Evolutionary conservation across 257 asterid genomes (phyloP), one percentile per base, ranked within the genome.

Genomic region (Jaltomata sinuosa): DNA sequence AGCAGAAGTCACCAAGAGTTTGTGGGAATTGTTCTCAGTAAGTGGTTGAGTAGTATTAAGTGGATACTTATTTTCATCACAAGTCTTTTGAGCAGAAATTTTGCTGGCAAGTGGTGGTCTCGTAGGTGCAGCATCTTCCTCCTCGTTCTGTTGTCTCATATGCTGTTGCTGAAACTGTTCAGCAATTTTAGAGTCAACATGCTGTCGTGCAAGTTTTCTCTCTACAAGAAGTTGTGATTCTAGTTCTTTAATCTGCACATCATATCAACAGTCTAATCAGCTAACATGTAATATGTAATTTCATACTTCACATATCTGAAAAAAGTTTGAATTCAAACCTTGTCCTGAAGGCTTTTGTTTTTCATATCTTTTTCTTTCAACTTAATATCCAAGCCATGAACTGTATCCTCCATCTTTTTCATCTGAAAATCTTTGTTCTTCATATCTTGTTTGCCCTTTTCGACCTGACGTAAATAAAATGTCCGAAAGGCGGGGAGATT

Each of bases 181-280:
- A 19, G 95, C 97, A 47, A 93, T 93, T 89, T 87, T 96, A 27
- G 93, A 86, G 89, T 93, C 97, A 71, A 94, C 94, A 1, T 97
- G 97, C 83, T 94, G 98, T 85, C 97, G 87, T 81, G 95, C 99
- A 27, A 97, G 94, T 89, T 93, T 97, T 85, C 98, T 89, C 91
- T 95, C 99, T 31, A 95, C 92, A 85, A 94, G 61, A 76, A 97
- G 92, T 78, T 97, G 98, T 8, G 98, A 89, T 90, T 97, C 99
- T 89, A 97, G 36, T 89, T 97, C 99, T 89, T 94, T 97, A 87
- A 97, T 93, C 99, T 97, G 92, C 84, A 85, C 31, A 87, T 27
- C 64, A 49, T 77, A 77, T 49, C 0, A 22, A 77, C 38, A 47
- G 64, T 8, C 82, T 49, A 77, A 77, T 77, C 27, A 77, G 64